These are phyloP conservation scores for Voacanga thouarsii DNA, from an alignment of 257 asterid species.

Conservation along the genomic window DNA sequence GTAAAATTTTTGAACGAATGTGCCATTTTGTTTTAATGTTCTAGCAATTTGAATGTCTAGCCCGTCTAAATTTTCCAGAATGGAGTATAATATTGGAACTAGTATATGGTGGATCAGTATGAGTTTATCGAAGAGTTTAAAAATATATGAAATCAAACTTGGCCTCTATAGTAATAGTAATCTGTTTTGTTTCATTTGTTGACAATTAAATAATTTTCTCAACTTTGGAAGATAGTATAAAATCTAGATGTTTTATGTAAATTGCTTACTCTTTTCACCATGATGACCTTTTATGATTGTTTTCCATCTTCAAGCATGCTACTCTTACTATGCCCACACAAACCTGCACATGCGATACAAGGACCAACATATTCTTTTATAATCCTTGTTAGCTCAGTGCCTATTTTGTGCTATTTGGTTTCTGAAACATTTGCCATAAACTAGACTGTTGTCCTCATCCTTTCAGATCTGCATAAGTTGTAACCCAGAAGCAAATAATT, in stretches of 20 bases:
- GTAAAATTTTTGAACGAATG: neutral
- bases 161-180: neutral
- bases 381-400: neutral
- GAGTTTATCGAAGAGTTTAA: neutral
- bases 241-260: neutral
- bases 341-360: neutral
- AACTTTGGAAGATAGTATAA: neutral
- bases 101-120: neutral
- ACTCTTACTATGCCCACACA: neutral
- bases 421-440: neutral
- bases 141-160: neutral
- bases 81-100: neutral
- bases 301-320: neutral
- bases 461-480: neutral
- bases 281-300: neutral
- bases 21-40: neutral
- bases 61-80: neutral
- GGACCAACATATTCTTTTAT: neutral
- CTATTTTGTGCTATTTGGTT: neutral
- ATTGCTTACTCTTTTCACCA: neutral
- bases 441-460: neutral
- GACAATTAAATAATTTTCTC: neutral
- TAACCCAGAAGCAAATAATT: neutral
- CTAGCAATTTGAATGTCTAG: neutral
- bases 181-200: neutral